These are phyloP conservation scores for Salix caprea DNA, from an alignment of 345 rosid genomes.

Conservation along the genomic window DNA sequence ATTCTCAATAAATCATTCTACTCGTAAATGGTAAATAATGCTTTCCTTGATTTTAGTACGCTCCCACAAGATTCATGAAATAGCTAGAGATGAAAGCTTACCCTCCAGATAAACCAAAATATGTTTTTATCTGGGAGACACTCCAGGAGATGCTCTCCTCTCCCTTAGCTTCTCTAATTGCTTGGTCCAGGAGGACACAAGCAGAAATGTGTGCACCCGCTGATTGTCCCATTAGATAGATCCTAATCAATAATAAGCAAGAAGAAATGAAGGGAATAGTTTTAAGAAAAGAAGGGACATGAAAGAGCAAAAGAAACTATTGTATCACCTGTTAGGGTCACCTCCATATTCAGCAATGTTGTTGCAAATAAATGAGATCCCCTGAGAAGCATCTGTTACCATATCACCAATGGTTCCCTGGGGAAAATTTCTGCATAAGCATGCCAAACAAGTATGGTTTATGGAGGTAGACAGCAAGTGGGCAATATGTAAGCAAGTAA, in stretches of 20 bases:
- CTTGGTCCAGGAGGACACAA: conserved; percentile 32
- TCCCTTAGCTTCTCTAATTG: conserved; percentile 26
- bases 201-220: conserved; percentile 34
- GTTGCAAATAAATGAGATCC: conserved; percentile 30
- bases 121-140: conserved; percentile 22
- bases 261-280: conserved; percentile 15
- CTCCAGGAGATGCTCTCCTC: conserved; percentile 23
- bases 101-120: conserved; percentile 36
- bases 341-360: conserved; percentile 33
- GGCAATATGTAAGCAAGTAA: not conserved
- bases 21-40: not conserved
- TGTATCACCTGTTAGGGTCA: conserved; percentile 25
- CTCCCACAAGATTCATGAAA: conserved; percentile 7
- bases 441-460: conserved; percentile 10
- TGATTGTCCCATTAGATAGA: conserved; percentile 33
- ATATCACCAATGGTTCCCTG: conserved; percentile 35
- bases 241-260: conserved; percentile 24
- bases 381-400: conserved; percentile 30
- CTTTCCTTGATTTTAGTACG: not conserved
- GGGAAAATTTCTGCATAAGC: conserved; percentile 30
- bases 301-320: not conserved
- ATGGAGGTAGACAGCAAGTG: not conserved
- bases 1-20: not conserved
- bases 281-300: conserved; percentile 5
- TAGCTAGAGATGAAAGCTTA: conserved; percentile 12